Base-by-base conservation (phyloP, 495 filamentous ascomycete species). In the Collariella sp. region DNA sequence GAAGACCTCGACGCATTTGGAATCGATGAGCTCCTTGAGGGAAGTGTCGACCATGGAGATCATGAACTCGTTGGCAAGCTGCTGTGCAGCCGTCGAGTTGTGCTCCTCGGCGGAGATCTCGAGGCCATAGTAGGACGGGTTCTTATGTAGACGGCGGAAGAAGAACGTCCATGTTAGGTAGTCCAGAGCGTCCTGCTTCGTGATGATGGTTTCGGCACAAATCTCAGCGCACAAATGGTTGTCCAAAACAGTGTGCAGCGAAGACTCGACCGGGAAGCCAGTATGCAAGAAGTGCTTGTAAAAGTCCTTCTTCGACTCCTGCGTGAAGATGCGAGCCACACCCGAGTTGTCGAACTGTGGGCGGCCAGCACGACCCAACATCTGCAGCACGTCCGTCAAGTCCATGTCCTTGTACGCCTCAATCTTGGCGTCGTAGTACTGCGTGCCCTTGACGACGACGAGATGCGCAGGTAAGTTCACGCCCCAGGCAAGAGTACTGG, bases 131-230 rank as follows among this genome's bases (percentile, higher is more conserved):
- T 94, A 99, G 0, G 90, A 95, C 12, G 93, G 93, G 58, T 99
- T 99, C 74, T 99, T 99, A 74, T 97, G 93, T 19, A 99, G 72
- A 9, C 93, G 78, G 0, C 93, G 85, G 79, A 96, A 99, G 76
- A 99, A 96, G 76, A 99, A 99, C 18, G 93, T 99, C 93, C 93
- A 99, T 0, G 94, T 97, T 34, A 99, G 72, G 64, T 99, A 99
- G 66, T 99, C 94, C 7, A 99, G 78, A 3, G 94, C 91, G 70
- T 99, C 93, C 66, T 99, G 94, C 67, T 96, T 96, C 10, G 90
- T 91, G 7, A 78, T 66, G 42, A 99, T 88, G 11, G 94, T 97
- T 48, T 88, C 89, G 15, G 93, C 87, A 2, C 90, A 95, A 2
- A 96, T 84, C 72, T 99, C 93, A 35, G 93, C 93, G 52, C 88